Conservation (phyloP, 2,329 filamentous ascomycete genomes). For the Aspergillus chevalieri region DNA sequence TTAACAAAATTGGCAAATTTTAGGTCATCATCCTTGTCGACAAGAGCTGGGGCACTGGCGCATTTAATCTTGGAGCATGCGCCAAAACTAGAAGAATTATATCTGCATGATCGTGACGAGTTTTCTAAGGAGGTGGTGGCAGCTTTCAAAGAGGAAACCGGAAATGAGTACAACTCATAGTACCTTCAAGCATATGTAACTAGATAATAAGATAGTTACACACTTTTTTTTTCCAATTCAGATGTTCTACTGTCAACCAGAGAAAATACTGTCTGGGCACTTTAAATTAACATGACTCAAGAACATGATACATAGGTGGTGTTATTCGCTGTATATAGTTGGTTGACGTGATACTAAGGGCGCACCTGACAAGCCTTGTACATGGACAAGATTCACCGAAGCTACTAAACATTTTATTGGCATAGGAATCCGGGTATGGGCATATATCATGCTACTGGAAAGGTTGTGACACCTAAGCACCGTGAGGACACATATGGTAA, state of each 20-base stretch:
- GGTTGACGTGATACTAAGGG: background rate
- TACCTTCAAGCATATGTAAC: background rate
- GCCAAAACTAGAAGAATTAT: background rate
- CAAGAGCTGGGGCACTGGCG: background rate
- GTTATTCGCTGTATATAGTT: background rate
- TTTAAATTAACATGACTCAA: background rate
- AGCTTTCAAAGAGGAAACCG: background rate
- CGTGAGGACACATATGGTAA: background rate
- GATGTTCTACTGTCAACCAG: background rate
- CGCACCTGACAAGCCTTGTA: background rate
- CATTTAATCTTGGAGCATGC: background rate
- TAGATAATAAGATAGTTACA: background rate
- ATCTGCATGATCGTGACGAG: background rate
- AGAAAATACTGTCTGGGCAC: background rate
- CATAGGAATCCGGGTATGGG: background rate
- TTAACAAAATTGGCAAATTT: background rate
- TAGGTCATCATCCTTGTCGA: background rate
- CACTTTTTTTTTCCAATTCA: background rate
- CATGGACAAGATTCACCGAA: background rate
- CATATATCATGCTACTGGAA: background rate
- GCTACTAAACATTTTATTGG: background rate
- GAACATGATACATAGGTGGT: background rate
- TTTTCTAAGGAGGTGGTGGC: background rate
- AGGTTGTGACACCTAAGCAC: background rate
- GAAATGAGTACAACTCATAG: background rate